These are phyloP conservation scores for Colletotrichum eleusines DNA, from an alignment of 2,329 filamentous ascomycete genomes.

Conservation along the genomic window DNA sequence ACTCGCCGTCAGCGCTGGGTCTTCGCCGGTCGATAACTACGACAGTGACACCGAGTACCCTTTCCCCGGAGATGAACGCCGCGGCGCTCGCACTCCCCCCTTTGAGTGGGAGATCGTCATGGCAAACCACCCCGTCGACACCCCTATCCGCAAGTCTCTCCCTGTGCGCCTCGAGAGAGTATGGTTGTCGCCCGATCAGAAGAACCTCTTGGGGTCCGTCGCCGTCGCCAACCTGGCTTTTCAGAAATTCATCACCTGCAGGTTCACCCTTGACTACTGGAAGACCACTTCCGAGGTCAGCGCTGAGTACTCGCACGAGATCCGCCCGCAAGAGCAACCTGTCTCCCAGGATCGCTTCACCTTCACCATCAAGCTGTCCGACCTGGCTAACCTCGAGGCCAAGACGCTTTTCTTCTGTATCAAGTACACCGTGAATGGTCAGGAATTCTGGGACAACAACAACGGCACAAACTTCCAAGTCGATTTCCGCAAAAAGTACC, in stretches of 20 bases:
- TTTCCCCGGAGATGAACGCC: conserved; percentile 69
- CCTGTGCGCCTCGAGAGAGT: conserved; percentile 88
- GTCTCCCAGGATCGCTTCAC: conserved; percentile 88
- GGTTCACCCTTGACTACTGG: conserved; percentile 98
- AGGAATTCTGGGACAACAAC: conserved; percentile 98
- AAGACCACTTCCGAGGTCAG: conserved; percentile 96
- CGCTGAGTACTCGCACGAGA: conserved; percentile 82
- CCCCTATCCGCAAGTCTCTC: conserved; percentile 69
- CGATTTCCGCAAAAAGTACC: conserved; percentile 86
- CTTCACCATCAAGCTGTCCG: conserved; percentile 93
- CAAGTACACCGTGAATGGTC: conserved; percentile 84
- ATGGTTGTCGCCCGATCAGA: conserved; percentile 89
- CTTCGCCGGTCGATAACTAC: conserved; percentile 89
- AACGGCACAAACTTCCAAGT: conserved; percentile 88
- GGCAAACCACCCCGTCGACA: conserved; percentile 72
- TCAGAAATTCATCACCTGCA: conserved; percentile 87
- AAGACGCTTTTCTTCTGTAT: conserved; percentile 96
- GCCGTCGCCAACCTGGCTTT: conserved; percentile 91
- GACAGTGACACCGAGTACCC: conserved; percentile 92
- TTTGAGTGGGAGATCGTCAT: conserved; percentile 91
- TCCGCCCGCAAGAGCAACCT: conserved; percentile 52
- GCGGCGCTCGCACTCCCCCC: conserved; percentile 58
- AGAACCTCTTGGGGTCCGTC: conserved; percentile 84
- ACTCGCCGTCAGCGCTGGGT: conserved; percentile 94
- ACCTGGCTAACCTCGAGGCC: conserved; percentile 89